phyloP scores from a whole-genome alignment of 176 grass and related monocot species.

The Microstegium vimineum region DNA sequence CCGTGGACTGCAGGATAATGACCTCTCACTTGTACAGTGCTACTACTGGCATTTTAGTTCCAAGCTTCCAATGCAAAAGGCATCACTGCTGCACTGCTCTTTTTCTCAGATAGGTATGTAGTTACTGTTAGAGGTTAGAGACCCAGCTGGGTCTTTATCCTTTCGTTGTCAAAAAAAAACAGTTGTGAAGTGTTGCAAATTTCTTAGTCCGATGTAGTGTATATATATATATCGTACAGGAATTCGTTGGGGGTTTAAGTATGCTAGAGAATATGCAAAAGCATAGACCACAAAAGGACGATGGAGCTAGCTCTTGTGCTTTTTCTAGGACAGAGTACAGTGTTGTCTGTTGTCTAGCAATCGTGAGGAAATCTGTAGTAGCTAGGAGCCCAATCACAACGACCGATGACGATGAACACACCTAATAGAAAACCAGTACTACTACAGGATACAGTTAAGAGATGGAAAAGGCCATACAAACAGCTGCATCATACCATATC shows the following conservation, averaged over 20 bases:
- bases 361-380: neutral
- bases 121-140: slow-evolving; percentile 41
- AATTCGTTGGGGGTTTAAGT: neutral
- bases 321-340: neutral
- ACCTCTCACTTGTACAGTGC: slow-evolving; percentile 24
- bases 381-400: no score
- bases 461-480: neutral
- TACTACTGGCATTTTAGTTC: slow-evolving; percentile 14
- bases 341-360: neutral
- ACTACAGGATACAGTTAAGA: neutral
- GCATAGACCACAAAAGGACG: neutral
- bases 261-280: neutral
- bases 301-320: neutral
- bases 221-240: neutral
- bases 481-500: neutral
- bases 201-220: neutral
- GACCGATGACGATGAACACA: neutral
- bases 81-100: neutral
- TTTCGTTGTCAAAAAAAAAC: neutral
- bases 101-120: neutral
- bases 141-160: neutral
- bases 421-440: neutral
- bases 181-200: neutral
- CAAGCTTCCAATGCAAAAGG: neutral
- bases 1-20: slow-evolving; percentile 42